phyloP scores from a whole-genome alignment of 305 asterid genomes.

The Plantago lanceolata region DNA sequence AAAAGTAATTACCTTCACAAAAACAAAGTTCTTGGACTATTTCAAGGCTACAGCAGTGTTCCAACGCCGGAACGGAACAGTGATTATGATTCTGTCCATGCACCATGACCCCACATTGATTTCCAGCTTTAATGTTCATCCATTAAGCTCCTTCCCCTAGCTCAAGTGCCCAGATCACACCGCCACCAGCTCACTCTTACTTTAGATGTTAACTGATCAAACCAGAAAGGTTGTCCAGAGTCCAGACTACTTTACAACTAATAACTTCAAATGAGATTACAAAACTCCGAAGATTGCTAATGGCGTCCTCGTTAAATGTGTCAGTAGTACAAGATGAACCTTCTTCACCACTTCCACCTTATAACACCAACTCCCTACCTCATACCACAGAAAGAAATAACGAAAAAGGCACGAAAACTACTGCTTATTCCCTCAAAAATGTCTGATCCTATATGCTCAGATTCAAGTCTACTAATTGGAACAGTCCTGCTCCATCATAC shows the following conservation, averaged over 20 bases:
- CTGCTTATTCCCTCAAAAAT: slow-evolving; percentile 21
- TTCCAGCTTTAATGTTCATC: slow-evolving; percentile 29
- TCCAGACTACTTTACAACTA: too few species aligned
- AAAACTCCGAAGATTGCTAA: too few species aligned
- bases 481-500: slow-evolving; percentile 42
- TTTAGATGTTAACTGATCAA: slow-evolving; percentile 17
- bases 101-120: slow-evolving; percentile 45
- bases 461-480: slow-evolving; percentile 17
- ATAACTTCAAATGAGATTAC: too few species aligned
- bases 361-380: slow-evolving; percentile 31
- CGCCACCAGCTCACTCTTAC: slow-evolving; percentile 19
- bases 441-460: slow-evolving; percentile 5
- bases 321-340: too few species aligned
- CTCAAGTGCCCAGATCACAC: slow-evolving; percentile 20
- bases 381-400: slow-evolving; percentile 16
- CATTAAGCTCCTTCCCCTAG: slow-evolving; percentile 22
- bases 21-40: slow-evolving; percentile 33
- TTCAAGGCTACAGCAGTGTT: slow-evolving; percentile 25
- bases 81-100: slow-evolving; percentile 36
- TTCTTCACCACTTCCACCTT: slow-evolving; percentile 29
- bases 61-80: slow-evolving; percentile 31
- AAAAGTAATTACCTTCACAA: slow-evolving; percentile 27
- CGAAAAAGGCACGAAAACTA: slow-evolving; percentile 14
- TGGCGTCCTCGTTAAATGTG: slow-evolving; percentile 20
- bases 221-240: slow-evolving; percentile 2